A percentile compares a stretch with the other conserved stretches of the same genome.
These are phyloP conservation scores for Diaporthe australafricana DNA, from an alignment of 2,329 filamentous ascomycete genomes.

Conservation along the genomic window DNA sequence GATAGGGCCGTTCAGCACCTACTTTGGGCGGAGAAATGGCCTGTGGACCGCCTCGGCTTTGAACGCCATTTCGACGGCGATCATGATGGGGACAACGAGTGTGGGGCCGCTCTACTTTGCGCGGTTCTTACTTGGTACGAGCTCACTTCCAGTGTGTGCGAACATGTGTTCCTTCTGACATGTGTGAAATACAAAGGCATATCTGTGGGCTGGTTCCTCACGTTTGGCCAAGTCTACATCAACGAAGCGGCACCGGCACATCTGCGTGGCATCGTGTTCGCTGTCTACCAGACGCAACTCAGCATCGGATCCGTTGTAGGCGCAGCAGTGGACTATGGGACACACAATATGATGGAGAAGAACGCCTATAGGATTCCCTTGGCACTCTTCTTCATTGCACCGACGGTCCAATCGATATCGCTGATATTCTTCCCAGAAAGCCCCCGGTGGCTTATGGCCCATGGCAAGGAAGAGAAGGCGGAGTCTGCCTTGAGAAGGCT, in stretches of 20 bases:
- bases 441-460: slow-evolving; percentile 52
- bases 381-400: slow-evolving; percentile 47
- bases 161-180: not conserved
- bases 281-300: slow-evolving; percentile 48
- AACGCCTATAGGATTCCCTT: slow-evolving; percentile 42
- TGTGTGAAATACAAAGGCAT: slow-evolving; percentile 41
- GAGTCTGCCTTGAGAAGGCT: slow-evolving; percentile 43
- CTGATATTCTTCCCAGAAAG: slow-evolving; percentile 52
- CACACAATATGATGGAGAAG: slow-evolving; percentile 37
- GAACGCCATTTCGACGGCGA: not conserved
- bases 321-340: slow-evolving; percentile 47
- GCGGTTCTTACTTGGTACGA: slow-evolving; percentile 1
- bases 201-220: slow-evolving; percentile 51
- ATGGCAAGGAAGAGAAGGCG: slow-evolving; percentile 48
- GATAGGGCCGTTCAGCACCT: slow-evolving; percentile 45
- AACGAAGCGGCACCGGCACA: slow-evolving; percentile 51
- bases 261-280: slow-evolving; percentile 48
- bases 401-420: slow-evolving; percentile 46
- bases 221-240: slow-evolving; percentile 51
- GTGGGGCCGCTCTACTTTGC: slow-evolving; percentile 13
- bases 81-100: slow-evolving; percentile 5
- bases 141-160: too few relatives aligned
- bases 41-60: slow-evolving; percentile 7
- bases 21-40: not conserved
- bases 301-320: slow-evolving; percentile 49